These are phyloP conservation scores for Hypoxylon perforatum DNA, from an alignment of 495 filamentous ascomycete species.

Conservation along the genomic window DNA sequence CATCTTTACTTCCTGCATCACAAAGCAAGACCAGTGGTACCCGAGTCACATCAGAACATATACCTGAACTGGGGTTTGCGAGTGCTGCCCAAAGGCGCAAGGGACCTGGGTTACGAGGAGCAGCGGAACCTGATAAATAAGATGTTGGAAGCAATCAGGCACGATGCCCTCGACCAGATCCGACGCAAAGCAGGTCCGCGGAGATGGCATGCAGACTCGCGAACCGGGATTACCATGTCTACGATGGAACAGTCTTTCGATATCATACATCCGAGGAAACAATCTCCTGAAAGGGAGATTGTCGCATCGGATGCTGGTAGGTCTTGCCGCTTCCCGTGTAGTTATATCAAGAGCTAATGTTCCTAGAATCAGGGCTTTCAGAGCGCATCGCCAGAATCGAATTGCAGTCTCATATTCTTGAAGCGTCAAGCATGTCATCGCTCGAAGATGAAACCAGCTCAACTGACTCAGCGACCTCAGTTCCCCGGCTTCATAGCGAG, in stretches of 20 bases:
- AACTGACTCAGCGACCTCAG: background rate
- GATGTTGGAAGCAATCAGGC: conserved; percentile 26
- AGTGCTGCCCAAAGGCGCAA: conserved; percentile 2
- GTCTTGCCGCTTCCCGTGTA: background rate
- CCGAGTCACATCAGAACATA: conserved; percentile 46
- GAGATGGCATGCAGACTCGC: conserved; percentile 30
- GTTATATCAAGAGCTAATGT: background rate
- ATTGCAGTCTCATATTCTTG: background rate
- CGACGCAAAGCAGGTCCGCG: conserved; percentile 3
- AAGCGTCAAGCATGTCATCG: conserved; percentile 6
- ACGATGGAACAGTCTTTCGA: background rate
- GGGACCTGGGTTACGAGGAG: conserved; percentile 1
- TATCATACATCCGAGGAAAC: background rate
- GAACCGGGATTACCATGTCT: conserved; percentile 23
- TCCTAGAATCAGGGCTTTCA: background rate
- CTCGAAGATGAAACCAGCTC: background rate
- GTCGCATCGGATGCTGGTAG: background rate
- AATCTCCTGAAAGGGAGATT: background rate
- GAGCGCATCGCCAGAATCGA: background rate
- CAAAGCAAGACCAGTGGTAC: conserved; percentile 33
- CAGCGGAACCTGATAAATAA: conserved; percentile 26
- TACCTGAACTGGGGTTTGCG: conserved; percentile 51
- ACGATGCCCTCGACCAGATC: conserved; percentile 34
- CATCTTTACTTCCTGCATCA: conserved; percentile 45
- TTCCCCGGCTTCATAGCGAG: background rate